These are phyloP conservation scores for Amanita pallidorosea DNA, from an alignment of 768 basidiomycete genomes.

Conservation along the genomic window DNA sequence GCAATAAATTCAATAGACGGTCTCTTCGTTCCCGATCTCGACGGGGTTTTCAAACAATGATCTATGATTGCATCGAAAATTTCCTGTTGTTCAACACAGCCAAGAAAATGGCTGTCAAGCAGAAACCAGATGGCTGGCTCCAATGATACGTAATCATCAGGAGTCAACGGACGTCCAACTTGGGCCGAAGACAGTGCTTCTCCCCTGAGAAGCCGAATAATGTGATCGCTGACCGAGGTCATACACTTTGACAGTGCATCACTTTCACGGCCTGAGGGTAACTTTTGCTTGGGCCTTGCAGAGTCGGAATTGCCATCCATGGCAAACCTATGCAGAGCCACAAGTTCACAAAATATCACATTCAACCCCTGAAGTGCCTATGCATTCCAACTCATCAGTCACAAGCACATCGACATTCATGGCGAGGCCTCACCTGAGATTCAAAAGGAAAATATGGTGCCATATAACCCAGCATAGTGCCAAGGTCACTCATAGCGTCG, in stretches of 20 bases:
- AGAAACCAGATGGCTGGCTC: slow-evolving; percentile 75
- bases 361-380: slow-evolving; percentile 62
- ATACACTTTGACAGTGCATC: slow-evolving; percentile 29
- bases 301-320: slow-evolving; percentile 3
- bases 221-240: slow-evolving; percentile 42
- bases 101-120: slow-evolving; percentile 18
- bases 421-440: slow-evolving; percentile 32
- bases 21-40: slow-evolving; percentile 54
- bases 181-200: slow-evolving; percentile 30
- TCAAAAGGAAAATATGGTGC: slow-evolving; percentile 78
- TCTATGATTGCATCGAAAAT: slow-evolving; percentile 50
- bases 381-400: slow-evolving; percentile 36
- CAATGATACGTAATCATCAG: slow-evolving; percentile 51
- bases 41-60: slow-evolving; percentile 50
- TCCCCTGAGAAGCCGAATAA: slow-evolving; percentile 46
- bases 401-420: neutral
- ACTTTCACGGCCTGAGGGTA: neutral
- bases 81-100: slow-evolving; percentile 12
- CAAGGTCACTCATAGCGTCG: slow-evolving; percentile 35
- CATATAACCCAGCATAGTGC: slow-evolving; percentile 60
- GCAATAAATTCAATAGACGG: slow-evolving; percentile 68
- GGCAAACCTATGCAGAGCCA: slow-evolving; percentile 47
- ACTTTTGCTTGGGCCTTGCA: neutral
- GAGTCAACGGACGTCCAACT: slow-evolving; percentile 40
- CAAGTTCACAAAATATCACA: slow-evolving; percentile 69